Evolutionary conservation across 192 early-diverging fungal genomes (phyloP).

Genomic region (Thoreauomyces humboldtii): DNA sequence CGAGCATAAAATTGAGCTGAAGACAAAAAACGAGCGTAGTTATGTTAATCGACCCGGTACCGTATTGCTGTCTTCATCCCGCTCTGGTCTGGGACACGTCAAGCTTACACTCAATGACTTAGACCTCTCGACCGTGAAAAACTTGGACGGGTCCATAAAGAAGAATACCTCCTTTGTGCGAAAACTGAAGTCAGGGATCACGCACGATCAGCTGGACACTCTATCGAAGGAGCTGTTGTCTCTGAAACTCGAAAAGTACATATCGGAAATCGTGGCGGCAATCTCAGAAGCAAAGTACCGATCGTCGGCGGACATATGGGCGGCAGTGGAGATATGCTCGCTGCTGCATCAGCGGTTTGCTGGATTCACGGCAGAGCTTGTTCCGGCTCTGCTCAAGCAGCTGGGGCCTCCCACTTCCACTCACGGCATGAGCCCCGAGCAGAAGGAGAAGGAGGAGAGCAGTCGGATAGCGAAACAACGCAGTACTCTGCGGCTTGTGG

Average conservation of each 20-base stretch:
- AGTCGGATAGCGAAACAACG: constrained; percentile 64
- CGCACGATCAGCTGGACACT: constrained; percentile 59
- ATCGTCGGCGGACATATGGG: constrained; percentile 68
- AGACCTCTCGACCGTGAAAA: constrained; percentile 28
- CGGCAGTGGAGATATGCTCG: constrained; percentile 75
- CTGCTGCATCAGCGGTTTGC: constrained; percentile 90
- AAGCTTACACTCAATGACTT: neutral
- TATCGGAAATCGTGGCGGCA: constrained; percentile 85
- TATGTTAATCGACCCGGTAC: constrained; percentile 3
- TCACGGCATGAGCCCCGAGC: constrained; percentile 64
- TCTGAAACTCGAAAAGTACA: constrained; percentile 95
- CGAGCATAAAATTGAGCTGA: constrained; percentile 7
- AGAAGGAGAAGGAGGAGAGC: constrained; percentile 84
- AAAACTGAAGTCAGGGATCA: constrained; percentile 73
- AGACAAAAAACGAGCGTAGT: neutral
- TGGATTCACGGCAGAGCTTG: constrained; percentile 70
- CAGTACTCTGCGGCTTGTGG: constrained; percentile 64
- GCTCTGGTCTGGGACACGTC: no score
- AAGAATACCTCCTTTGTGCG: constrained; percentile 96
- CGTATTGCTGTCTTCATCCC: neutral
- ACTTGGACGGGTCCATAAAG: constrained; percentile 93
- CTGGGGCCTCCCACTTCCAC: constrained; percentile 62
- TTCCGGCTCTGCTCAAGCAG: constrained; percentile 59
- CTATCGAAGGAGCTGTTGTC: constrained; percentile 67
- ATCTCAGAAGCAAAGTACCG: constrained; percentile 80